Conservation (phyloP, 805 yeast species). For the Nakazawaea anatomiae region DNA sequence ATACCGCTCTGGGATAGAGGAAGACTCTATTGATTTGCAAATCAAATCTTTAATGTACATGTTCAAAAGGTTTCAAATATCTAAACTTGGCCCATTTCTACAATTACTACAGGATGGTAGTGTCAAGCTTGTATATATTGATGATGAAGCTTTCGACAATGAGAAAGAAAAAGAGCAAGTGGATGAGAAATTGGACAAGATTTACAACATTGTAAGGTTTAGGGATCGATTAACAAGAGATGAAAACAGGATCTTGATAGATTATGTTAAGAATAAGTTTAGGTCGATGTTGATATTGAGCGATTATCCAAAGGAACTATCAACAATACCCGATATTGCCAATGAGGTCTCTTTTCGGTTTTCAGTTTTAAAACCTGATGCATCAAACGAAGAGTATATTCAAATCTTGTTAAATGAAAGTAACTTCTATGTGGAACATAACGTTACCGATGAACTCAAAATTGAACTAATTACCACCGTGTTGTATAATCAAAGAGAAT, state of each 20-base stretch:
- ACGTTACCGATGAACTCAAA: constrained; percentile 31
- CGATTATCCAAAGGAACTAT: constrained; percentile 37
- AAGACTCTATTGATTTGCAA: constrained; percentile 58
- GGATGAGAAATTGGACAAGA: constrained; percentile 42
- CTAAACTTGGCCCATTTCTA: constrained; percentile 37
- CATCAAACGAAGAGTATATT: constrained; percentile 40
- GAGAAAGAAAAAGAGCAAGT: background rate
- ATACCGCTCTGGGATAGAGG: constrained; percentile 38
- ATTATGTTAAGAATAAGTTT: constrained; percentile 62
- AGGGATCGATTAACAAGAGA: constrained; percentile 37
- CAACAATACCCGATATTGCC: constrained; percentile 20
- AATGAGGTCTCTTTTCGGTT: constrained; percentile 25
- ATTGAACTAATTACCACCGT: constrained; percentile 32
- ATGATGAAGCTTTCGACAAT: background rate
- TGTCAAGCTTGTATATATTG: constrained; percentile 18
- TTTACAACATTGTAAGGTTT: constrained; percentile 46
- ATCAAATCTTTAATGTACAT: constrained; percentile 53
- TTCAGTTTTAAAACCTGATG: constrained; percentile 31
- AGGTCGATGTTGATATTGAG: constrained; percentile 54
- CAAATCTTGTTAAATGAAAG: constrained; percentile 36
- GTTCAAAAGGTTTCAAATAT: constrained; percentile 44
- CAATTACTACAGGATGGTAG: constrained; percentile 22
- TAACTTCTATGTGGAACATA: constrained; percentile 54
- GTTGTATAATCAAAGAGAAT: constrained; percentile 15
- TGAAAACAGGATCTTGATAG: constrained; percentile 60